These are phyloP conservation scores for Neofusicoccum laricinum DNA, from an alignment of 2,329 filamentous ascomycete species.

Conservation along the genomic window DNA sequence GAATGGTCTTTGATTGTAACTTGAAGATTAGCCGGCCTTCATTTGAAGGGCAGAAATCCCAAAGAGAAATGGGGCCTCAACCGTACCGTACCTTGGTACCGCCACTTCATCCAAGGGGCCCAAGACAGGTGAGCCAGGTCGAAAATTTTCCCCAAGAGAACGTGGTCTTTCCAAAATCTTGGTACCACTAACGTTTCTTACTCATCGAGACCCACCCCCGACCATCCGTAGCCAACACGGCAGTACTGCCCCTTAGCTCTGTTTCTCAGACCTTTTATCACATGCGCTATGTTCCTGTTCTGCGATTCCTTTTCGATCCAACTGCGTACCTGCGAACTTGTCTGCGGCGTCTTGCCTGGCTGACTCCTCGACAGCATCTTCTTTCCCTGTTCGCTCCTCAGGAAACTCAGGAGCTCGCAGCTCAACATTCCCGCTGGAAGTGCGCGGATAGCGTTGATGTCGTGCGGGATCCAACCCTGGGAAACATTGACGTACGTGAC, in stretches of 20 bases:
- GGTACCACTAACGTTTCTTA: no score
- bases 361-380: slow-evolving; percentile 11
- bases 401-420: slow-evolving; percentile 33
- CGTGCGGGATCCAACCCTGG: slow-evolving; percentile 45
- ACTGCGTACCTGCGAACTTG: slow-evolving; percentile 23
- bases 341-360: slow-evolving; percentile 21
- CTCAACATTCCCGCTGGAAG: slow-evolving; percentile 36
- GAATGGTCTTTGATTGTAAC: no score
- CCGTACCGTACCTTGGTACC: no score
- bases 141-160: no score
- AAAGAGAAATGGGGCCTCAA: no score
- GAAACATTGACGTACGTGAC: slow-evolving; percentile 40
- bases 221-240: slow-evolving; percentile 36
- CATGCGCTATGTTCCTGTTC: slow-evolving; percentile 28
- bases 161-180: no score
- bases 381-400: slow-evolving; percentile 31
- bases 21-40: no score
- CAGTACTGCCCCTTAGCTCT: slow-evolving; percentile 29
- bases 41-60: no score
- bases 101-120: no score
- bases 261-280: slow-evolving; percentile 30
- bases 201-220: no score
- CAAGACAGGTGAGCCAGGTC: no score
- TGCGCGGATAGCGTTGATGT: slow-evolving; percentile 27
- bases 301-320: slow-evolving; percentile 41